Base-by-base conservation (phyloP, 805 yeast genomes). In the Candida germanica region DNA sequence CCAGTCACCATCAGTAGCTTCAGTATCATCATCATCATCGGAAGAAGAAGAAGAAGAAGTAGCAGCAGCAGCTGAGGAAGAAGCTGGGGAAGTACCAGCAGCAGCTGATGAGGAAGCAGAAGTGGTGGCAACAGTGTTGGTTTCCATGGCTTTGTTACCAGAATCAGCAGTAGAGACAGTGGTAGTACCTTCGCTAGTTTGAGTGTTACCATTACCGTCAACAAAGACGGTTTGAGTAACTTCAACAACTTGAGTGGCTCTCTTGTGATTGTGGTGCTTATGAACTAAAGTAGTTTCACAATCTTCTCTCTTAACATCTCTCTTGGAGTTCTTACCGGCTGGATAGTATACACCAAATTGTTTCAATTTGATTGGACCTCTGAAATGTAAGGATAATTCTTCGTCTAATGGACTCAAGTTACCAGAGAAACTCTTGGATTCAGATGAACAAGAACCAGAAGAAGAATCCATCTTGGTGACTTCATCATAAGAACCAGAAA, bases 321-420 rank as follows among this genome's bases (percentile, higher is more conserved):
- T 72, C 44, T 66, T 59, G 48, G 66, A 58, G 35, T 61, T 42
- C 19, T 64, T 44, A 26, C 71, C 48, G 17, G 75, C 56, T 46
- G 87, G 89, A 54, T 81, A 80, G 73, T 89, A 93, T 38, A 87
- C 96, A 61, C 89, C 97, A 56, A 93, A 87, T 66, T 87, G 87
- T 54, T 71, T 66, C 57, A 87, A 77, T 57, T 77, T 73, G 50
- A 87, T 55, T 24, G 96, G 96, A 51, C 96, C 96, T 71, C 96
- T 82, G 72, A 87, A 83, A 62, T 87, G 95, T 41, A 87, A 80
- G 23, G 94, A 80, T 43, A 87, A 66, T 62, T 87, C 95, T 69
- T 87, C 93, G 61, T 86, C 83, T 44, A 87, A 70, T 26, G 96
- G 96, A 37, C 89, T 64, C 60, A 86, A 62, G 40, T 76, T 52